Evolutionary conservation across 2,329 filamentous ascomycete species (phyloP).

Genomic region (Colletotrichum euphorbiae): DNA sequence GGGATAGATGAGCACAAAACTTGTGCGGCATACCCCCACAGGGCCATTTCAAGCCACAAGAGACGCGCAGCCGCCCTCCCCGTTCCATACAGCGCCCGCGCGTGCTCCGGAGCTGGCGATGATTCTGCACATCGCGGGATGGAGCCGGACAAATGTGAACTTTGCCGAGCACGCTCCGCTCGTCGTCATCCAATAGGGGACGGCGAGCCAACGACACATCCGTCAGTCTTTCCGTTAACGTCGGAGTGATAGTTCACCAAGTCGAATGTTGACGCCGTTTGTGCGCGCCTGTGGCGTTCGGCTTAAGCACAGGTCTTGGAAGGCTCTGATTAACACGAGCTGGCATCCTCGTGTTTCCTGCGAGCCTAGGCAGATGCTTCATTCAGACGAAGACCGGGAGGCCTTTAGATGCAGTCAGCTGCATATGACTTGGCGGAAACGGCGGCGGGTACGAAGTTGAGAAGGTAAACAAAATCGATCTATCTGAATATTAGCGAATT

Average conservation of each 20-base stretch:
- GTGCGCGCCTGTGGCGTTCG: conserved; percentile 26
- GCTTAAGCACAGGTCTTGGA: conserved; percentile 16
- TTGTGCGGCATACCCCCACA: conserved; percentile 20
- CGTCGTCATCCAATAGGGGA: conserved; percentile 20
- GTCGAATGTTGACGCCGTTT: conserved; percentile 6
- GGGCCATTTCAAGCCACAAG: conserved; percentile 24
- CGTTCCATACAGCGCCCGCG: conserved; percentile 16
- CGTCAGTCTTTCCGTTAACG: conserved; percentile 21
- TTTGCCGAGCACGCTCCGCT: conserved; percentile 13
- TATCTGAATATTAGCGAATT: conserved; percentile 3
- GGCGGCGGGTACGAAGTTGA: neutral
- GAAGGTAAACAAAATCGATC: neutral
- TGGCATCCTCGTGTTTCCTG: neutral
- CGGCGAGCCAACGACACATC: neutral
- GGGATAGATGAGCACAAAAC: conserved; percentile 17
- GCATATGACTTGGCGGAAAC: conserved; percentile 8
- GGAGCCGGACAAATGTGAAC: conserved; percentile 24
- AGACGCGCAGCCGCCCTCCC: conserved; percentile 32
- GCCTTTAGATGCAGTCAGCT: neutral
- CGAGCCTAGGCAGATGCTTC: neutral
- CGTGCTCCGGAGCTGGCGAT: conserved; percentile 24
- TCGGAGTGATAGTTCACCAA: neutral
- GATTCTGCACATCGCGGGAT: conserved; percentile 7
- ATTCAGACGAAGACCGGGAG: neutral
- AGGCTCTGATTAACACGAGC: neutral